A percentile compares a stretch with the other conserved stretches of the same genome.
Conservation (phyloP, 1,284 basidiomycete species). For the Coniferiporia weirii region DNA sequence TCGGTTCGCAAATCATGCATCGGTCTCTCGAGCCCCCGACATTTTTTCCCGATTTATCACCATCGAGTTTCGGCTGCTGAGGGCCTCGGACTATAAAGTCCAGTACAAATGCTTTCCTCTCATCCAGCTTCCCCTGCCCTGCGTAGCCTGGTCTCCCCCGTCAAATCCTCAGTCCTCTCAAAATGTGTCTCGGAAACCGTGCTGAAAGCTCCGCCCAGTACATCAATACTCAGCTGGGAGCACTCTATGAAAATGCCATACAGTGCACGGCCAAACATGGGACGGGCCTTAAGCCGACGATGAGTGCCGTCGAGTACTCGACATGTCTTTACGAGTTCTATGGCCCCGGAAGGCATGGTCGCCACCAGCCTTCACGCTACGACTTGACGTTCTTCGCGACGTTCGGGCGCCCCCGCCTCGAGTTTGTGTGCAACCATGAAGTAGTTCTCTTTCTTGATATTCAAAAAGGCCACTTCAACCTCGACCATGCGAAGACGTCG, state of each 20-base stretch:
- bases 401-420: conserved; percentile 12
- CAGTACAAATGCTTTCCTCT: too few relatives aligned
- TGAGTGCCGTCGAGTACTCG: conserved; percentile 12
- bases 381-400: conserved; percentile 16
- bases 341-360: conserved; percentile 7
- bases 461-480: conserved; percentile 20
- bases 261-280: conserved; percentile 14
- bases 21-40: too few relatives aligned
- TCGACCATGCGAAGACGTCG: conserved; percentile 9
- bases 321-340: conserved; percentile 13
- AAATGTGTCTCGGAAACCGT: conserved; percentile 18
- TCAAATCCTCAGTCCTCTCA: neutral
- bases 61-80: too few relatives aligned
- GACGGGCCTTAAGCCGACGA: conserved; percentile 5
- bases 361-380: conserved; percentile 5
- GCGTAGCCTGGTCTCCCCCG: too few relatives aligned
- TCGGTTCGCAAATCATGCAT: too few relatives aligned
- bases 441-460: conserved; percentile 17
- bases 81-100: too few relatives aligned
- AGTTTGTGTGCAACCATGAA: conserved; percentile 21
- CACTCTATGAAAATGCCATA: conserved; percentile 19
- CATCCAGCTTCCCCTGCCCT: too few relatives aligned
- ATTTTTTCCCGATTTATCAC: too few relatives aligned
- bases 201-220: conserved; percentile 18
- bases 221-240: conserved; percentile 19